Evolutionary conservation across 116 monocot species (phyloP), one percentile per base, ranked within the genome.

Genomic region (Papilionanthe hybrid): DNA sequence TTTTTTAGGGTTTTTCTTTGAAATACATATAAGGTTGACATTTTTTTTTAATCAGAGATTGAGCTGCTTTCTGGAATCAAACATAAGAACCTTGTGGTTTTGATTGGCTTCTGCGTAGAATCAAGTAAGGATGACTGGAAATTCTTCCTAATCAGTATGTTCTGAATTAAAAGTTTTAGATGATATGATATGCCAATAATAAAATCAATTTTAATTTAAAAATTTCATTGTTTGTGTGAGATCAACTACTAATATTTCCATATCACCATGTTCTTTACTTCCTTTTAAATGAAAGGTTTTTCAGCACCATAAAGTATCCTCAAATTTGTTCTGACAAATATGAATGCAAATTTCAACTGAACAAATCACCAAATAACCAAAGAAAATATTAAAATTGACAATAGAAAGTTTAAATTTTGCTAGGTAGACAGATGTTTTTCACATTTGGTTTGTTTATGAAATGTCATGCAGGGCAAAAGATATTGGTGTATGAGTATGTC

Each of bases 31-130:
- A 60, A 15, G 13, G 32, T 37, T 69, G 17, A 69, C 25, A 11
- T 25, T 65, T 73, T 27, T 10, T 76, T 80, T 42, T 20, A 0
- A 56, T 55, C 79, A 87, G 87, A 87, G 79, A 77, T 87, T 37
- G 79, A 81, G 81, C 76, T 87, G 22, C 84, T 87, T 77, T 82
- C 79, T 25, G 84, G 77, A 65, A 82, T 87, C 2, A 79, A 82
- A 77, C 84, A 87, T 72, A 71, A 20, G 30, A 87, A 84, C 22
- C 84, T 87, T 55, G 84, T 87, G 41, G 53, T 69, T 5, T 72
- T 87, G 76, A 55, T 79, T 60, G 87, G 87, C 28, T 87, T 78
- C 65, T 87, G 87, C 49, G 30, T 82, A 50, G 84, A 84, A 84
- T 22, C 42, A 25, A 80, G 87, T 87, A 84, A 50, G 57, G 20